These are phyloP conservation scores for Linanthus parryae DNA, from an alignment of 148 eudicot species.

Conservation along the genomic window DNA sequence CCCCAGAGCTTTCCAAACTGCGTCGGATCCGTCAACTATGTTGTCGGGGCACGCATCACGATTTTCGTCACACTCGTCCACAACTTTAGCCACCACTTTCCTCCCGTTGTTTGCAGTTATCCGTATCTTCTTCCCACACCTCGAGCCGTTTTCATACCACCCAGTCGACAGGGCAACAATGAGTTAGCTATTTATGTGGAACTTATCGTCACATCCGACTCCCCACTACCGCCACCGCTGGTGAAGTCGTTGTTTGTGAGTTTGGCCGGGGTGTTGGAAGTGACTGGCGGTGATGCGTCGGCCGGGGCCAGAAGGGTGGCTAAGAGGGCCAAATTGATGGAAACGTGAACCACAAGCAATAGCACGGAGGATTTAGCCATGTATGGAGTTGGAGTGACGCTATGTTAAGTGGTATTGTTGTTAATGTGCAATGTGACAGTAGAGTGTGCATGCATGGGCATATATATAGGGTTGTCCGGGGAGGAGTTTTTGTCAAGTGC, in stretches of 20 bases:
- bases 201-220: slow-evolving; percentile 15
- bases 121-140: slow-evolving; percentile 12
- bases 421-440: too few species aligned
- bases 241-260: slow-evolving; percentile 16
- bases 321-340: too few species aligned
- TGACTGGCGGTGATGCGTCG: too few species aligned
- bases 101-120: slow-evolving; percentile 13
- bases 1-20: slow-evolving; percentile 24
- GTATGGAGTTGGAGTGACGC: too few species aligned
- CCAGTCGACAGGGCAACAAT: slow-evolving; percentile 21
- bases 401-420: too few species aligned
- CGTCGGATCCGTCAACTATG: slow-evolving; percentile 19
- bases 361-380: too few species aligned
- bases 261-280: too few species aligned
- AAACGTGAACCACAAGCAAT: too few species aligned
- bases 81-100: slow-evolving; percentile 20
- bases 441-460: too few species aligned
- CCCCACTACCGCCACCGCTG: slow-evolving; percentile 18
- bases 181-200: background rate
- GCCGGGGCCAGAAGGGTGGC: too few species aligned
- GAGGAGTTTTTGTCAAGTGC: too few species aligned
- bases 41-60: slow-evolving; percentile 12
- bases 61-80: slow-evolving; percentile 27
- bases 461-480: too few species aligned
- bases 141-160: slow-evolving; percentile 13